Evolutionary conservation across 768 basidiomycete species (phyloP), one percentile per base, ranked within the genome.

Genomic region (Tulasnella calospora): DNA sequence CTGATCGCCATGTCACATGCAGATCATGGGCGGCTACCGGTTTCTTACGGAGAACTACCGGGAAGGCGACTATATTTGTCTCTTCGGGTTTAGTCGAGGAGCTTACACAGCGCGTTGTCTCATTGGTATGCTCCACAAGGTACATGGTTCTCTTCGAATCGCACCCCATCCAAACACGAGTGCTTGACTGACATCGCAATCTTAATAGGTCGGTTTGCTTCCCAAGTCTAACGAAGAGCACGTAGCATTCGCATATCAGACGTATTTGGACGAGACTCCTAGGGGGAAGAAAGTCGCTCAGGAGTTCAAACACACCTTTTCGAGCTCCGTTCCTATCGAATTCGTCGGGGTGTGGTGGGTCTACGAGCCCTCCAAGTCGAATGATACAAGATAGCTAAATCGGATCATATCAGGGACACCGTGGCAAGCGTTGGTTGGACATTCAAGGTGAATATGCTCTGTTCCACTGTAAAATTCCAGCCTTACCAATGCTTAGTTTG

Each of bases 301-400:
- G 7, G 80, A 71, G 10, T 82, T 81, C 80, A 82, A 82, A 79
- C 36, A 69, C 7, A 79, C 80, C 1, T 82, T 81, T 73, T 80
- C 79, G 17, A 55, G 71, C 23, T 73, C 79, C 12, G 80, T 82
- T 5, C 61, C 72, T 6, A 80, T 82, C 23, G 79, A 81, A 4
- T 82, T 82, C 38, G 77, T 82, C 40, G 82, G 82, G 0, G 81
- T 82, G 19, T 81, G 69, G 80, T 79, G 40, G 36, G 78, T 33
- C 15, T 41, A 38, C 35, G 38, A 40, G 38, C 3, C 4, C 7
- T 61, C 8, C 9, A 19, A 19, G 8, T 21, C 9, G 57, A 8
- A 38, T 46, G 13, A 46, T 40, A 40, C 38, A 40, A 12, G 46
- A 21, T n/a, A 13, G 17, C n/a, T 5, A 55, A 17, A 33, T 55